phyloP scores from a whole-genome alignment of 164 flowering plant species.

The Piper betle region DNA sequence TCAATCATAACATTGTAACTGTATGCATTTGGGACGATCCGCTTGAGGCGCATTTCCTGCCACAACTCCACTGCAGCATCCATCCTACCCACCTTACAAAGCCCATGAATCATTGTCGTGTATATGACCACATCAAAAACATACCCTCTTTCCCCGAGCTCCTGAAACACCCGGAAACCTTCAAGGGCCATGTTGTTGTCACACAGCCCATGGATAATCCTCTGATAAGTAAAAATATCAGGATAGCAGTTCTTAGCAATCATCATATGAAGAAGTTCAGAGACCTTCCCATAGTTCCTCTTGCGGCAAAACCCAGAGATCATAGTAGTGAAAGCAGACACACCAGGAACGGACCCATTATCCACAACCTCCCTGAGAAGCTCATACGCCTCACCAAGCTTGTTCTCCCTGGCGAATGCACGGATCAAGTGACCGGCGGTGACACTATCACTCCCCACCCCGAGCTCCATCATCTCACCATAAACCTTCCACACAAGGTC shows the following conservation, averaged over 20 bases:
- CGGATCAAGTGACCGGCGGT: constrained; percentile 42
- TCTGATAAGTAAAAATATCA: constrained; percentile 39
- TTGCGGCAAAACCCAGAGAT: constrained; percentile 30
- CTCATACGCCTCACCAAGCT: constrained; percentile 30
- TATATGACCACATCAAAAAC: constrained; percentile 42
- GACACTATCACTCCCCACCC: constrained; percentile 26
- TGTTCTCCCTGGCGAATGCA: constrained; percentile 36
- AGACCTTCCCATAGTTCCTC: constrained; percentile 20
- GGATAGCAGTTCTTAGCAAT: constrained; percentile 40
- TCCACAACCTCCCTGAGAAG: constrained; percentile 38
- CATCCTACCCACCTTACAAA: constrained; percentile 32
- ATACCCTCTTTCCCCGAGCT: constrained; percentile 56
- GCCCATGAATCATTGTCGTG: constrained; percentile 50
- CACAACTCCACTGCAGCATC: constrained; percentile 45
- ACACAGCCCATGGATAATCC: constrained; percentile 39
- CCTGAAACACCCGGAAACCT: constrained; percentile 42
- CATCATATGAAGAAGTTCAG: constrained; percentile 54
- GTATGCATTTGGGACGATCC: constrained; percentile 39
- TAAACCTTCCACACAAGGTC: constrained; percentile 49
- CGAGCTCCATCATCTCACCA: constrained; percentile 34
- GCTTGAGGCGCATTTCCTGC: constrained; percentile 50
- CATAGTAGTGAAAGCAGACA: constrained; percentile 30
- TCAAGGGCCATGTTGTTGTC: constrained; percentile 22
- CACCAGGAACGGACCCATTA: constrained; percentile 33
- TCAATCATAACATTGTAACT: constrained; percentile 43